Evolutionary conservation across 306 rosid genomes (phyloP), one percentile per base, ranked within the genome.

Genomic region (Vachellia pachyceras): DNA sequence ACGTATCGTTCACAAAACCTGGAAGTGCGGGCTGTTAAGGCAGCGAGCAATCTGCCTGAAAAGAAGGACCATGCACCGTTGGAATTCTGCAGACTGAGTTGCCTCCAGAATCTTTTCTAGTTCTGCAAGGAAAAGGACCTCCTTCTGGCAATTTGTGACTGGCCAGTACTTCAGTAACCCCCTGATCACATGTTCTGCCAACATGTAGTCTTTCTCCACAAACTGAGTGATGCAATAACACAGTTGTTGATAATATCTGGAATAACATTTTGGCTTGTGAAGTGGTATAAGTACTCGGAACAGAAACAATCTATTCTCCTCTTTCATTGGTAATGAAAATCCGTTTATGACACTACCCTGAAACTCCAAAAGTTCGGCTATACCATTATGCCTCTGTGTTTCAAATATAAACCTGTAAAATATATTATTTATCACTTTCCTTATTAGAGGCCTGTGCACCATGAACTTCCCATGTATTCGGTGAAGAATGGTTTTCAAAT

Each of bases 91-190:
- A 14, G 81, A 63, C 45, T 79, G 91, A 63, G 90, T 88, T 25
- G 72, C 87, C 68, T 88, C 92, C 79, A 90, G 80, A 82, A 92
- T 84, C 81, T 88, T 91, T 83, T 88, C 93, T 7, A 92, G 49
- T 80, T 92, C 92, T 9, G 85, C 86, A 42, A 92, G 91, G 82
- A 92, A 90, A 77, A 92, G 92, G 41, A 90, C 88, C 85, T 92
- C 93, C 82, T 92, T 92, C 25, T 90, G 95, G 60, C 92, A 88
- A 82, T 92, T 92, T 0, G 92, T 85, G 20, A 90, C 79, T 0
- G 93, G 95, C 97, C 97, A 92, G 52, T 85, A 90, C 90, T 90
- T 92, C 84, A 92, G 72, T 71, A 92, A 23, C 15, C 95, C 93
- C 66, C 40, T 89, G 54, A 92, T 89, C 64, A 92, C 97, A 75